These are phyloP conservation scores for Calonectria multiphialidica DNA, from an alignment of 2,329 filamentous ascomycete species.

Conservation along the genomic window DNA sequence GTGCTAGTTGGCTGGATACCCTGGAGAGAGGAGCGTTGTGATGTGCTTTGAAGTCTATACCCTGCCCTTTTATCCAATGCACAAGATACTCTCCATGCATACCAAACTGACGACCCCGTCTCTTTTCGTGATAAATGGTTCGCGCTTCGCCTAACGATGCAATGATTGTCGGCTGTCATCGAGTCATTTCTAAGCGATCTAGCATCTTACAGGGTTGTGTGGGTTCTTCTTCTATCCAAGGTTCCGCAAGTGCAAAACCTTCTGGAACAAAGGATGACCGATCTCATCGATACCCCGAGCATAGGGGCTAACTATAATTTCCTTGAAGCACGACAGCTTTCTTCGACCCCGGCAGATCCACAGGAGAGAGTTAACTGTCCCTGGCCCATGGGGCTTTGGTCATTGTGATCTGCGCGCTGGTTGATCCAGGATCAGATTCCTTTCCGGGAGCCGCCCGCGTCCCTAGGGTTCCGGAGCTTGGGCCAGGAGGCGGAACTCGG, in stretches of 20 bases:
- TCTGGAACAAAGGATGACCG: not conserved
- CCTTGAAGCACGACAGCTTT: not conserved
- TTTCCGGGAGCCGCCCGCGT: constrained; percentile 36
- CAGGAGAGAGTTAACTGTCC: constrained; percentile 30
- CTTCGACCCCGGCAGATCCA: not conserved
- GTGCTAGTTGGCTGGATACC: constrained; percentile 49
- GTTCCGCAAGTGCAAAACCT: not conserved
- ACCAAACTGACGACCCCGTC: not conserved
- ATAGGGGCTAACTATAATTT: not conserved
- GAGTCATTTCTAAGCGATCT: not conserved
- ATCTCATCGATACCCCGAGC: not conserved
- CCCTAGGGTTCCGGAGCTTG: constrained; percentile 42
- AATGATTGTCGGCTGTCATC: not conserved
- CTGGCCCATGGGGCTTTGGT: constrained; percentile 63
- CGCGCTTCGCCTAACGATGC: not conserved
- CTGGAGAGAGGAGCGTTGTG: constrained; percentile 41
- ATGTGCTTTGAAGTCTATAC: constrained; percentile 48
- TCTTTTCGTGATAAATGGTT: not conserved
- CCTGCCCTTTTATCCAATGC: constrained; percentile 43
- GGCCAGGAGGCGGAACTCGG: constrained; percentile 47
- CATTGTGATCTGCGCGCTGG: constrained; percentile 53
- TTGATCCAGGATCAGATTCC: constrained; percentile 41
- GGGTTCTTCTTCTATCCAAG: not conserved
- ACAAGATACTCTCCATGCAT: constrained; percentile 24
- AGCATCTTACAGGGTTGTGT: not conserved